Evolutionary conservation across 164 flowering plant species (phyloP).

Genomic region (Taxillus chinensis): DNA sequence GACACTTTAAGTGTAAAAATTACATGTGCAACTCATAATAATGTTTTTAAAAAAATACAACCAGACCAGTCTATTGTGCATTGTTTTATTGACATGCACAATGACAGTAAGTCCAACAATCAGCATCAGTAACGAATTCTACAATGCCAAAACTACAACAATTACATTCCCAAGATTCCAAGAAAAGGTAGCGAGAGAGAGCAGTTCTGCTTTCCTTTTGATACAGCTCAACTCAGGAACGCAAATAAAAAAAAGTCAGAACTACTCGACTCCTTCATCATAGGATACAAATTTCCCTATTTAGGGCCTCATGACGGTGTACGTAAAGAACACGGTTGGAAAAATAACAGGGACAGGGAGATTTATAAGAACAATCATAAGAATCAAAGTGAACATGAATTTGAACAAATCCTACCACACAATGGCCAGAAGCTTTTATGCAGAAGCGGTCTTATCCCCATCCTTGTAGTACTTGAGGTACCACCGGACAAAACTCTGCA

Average conservation of each 20-base stretch:
- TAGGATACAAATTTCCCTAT: constrained; percentile 1
- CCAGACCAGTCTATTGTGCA: constrained; percentile 12
- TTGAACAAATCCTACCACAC: constrained; percentile 1
- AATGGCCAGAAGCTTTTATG: too few species aligned
- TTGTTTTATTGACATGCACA: constrained; percentile 25
- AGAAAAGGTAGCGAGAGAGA: constrained; percentile 9
- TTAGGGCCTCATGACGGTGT: constrained; percentile 4
- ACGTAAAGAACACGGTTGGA: constrained; percentile 12
- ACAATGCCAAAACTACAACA: constrained; percentile 27
- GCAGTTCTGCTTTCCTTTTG: constrained; percentile 18
- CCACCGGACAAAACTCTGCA: constrained; percentile 81
- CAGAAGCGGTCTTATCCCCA: constrained; percentile 44
- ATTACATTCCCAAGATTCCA: constrained; percentile 17
- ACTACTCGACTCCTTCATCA: constrained; percentile 24
- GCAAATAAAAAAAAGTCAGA: constrained; percentile 15
- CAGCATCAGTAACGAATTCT: constrained; percentile 27
- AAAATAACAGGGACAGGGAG: constrained; percentile 12
- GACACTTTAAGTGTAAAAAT: too few species aligned
- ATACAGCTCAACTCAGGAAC: constrained; percentile 10
- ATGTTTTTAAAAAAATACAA: background rate
- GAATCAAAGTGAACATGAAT: constrained; percentile 52
- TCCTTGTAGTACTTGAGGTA: constrained; percentile 49
- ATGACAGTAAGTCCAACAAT: constrained; percentile 12
- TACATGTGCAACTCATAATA: too few species aligned
- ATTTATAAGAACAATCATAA: constrained; percentile 30